These are phyloP conservation scores for Arachis stenosperma DNA, from an alignment of 306 rosid species.

Conservation along the genomic window DNA sequence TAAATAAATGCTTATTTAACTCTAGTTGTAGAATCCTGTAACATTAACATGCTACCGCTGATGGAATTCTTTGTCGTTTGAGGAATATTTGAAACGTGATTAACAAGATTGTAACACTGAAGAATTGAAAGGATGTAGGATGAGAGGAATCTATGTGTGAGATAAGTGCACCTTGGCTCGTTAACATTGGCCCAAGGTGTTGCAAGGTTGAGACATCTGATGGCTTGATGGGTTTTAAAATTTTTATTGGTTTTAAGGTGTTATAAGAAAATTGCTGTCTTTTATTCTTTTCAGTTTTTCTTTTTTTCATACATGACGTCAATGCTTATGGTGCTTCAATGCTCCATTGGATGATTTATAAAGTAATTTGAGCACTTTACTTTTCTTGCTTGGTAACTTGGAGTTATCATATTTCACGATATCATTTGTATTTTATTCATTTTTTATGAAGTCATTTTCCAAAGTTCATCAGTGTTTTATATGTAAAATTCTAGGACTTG, in stretches of 20 bases:
- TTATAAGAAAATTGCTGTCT: not conserved
- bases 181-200: constrained; percentile 8
- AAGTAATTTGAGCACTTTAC: constrained; percentile 17
- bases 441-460: not conserved
- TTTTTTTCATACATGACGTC: constrained; percentile 1
- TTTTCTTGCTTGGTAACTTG: constrained; percentile 8
- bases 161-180: not conserved
- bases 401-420: constrained; percentile 16
- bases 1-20: not conserved
- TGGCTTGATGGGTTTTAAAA: constrained; percentile 17
- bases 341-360: constrained; percentile 16
- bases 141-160: not conserved
- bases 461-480: constrained; percentile 21
- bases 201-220: constrained; percentile 15
- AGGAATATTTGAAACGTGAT: not conserved
- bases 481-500: constrained; percentile 66
- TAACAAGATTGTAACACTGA: not conserved
- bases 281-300: not conserved
- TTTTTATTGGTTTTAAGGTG: not conserved
- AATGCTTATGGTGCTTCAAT: constrained; percentile 2
- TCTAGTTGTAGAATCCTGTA: not conserved
- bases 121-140: not conserved
- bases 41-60: not conserved
- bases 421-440: constrained; percentile 18
- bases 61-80: not conserved